Evolutionary conservation across 108 stramenopile species (phyloP).

Genomic region (Cyclotella atomus): DNA sequence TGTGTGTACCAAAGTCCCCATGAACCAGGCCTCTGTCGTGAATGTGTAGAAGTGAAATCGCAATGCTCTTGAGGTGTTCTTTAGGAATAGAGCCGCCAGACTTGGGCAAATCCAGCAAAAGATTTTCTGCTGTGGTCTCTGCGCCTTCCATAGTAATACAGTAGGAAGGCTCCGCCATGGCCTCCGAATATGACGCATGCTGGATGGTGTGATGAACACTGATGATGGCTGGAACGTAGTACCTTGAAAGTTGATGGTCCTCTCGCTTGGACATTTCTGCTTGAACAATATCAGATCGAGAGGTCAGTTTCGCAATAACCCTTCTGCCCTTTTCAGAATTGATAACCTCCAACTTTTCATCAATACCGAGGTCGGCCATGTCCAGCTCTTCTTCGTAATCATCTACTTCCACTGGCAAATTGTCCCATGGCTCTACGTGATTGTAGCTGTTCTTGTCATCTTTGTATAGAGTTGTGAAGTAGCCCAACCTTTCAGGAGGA

Average conservation of each 20-base stretch:
- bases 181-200: constrained; percentile 88
- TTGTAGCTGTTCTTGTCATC: constrained; percentile 72
- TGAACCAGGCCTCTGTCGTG: constrained; percentile 87
- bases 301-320: constrained; percentile 88
- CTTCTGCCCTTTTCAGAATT: constrained; percentile 80
- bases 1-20: constrained; percentile 89
- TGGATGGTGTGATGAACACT: constrained; percentile 90
- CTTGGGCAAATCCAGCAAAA: constrained; percentile 78
- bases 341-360: constrained; percentile 76
- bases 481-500: constrained; percentile 60
- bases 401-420: constrained; percentile 59
- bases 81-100: constrained; percentile 65
- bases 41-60: constrained; percentile 83
- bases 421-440: constrained; percentile 81
- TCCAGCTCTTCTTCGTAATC: constrained; percentile 32
- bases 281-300: constrained; percentile 82
- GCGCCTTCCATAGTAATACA: constrained; percentile 92
- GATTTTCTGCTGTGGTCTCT: constrained; percentile 87
- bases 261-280: constrained; percentile 81
- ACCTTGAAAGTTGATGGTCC: constrained; percentile 79
- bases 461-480: constrained; percentile 75
- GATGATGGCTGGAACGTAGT: constrained; percentile 88
- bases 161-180: constrained; percentile 90
- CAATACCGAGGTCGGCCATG: constrained; percentile 66
- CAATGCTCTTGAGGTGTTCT: constrained; percentile 84